Base-by-base conservation (phyloP, 306 rosid genomes). In the Rubus parviflorus region DNA sequence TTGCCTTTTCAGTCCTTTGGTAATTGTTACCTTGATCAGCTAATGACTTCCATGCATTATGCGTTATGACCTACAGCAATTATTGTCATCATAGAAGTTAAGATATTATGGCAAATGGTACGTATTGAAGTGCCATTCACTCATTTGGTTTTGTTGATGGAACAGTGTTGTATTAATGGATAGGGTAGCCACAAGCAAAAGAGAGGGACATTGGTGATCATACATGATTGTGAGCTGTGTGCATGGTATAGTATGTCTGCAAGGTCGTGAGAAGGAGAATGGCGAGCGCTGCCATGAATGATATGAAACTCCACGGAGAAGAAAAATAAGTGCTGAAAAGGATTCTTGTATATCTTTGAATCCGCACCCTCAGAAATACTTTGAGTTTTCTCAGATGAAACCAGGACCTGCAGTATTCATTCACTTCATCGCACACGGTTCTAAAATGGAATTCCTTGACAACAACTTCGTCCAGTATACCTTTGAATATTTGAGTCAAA, bases 1-100 rank as follows among this genome's bases (percentile, higher is more conserved):
- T 60, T 10, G 20, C 43, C 35, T 30, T 30, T 30, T 30, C 35
- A 30, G 35, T 30, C 35, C 35, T 56, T 76, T 72, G 43, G 13
- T 64, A 57, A 37, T n/a, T 54, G 56, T 69, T 60, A 48, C 23
- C 74, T 74, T 85, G 77, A 67, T 80, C 92, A 93, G 97, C 61
- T 76, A 82, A 84, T 81, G 92, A 56, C 71, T 25, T 77, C 69
- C 35, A 30, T 1, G 35, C 1, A 53, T 53, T 19, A 53, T 53
- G 60, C 19, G 69, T 38, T 75, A 88, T 52, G 85, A 83, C 79
- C 76, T 80, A 66, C 77, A 82, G 77, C 88, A 81, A 73, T 72
- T 11, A 53, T 53, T 19, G 25, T 23, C 60, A 19, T n/a, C 8
- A 6, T 7, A 53, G 8, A 53, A 53, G 60, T 53, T 30, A 53